Base-by-base conservation (phyloP, 2,329 filamentous ascomycete species). In the Cladosporium sp. region DNA sequence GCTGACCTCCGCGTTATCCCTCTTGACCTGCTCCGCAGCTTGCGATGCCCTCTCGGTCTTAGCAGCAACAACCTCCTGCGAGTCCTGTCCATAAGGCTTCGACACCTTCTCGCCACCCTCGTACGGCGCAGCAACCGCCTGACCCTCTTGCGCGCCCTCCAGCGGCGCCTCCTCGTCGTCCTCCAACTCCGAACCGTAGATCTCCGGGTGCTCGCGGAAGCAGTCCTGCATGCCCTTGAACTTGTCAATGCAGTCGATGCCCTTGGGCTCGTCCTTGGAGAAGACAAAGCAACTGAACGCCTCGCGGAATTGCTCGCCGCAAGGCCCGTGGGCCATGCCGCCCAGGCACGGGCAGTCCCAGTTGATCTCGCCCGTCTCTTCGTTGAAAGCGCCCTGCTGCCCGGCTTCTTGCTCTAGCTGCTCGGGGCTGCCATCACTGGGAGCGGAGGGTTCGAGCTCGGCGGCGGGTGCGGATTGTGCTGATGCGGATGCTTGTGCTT, bases 251-350 rank as follows among this genome's bases (percentile, higher is more conserved):
- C 69, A 68, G 46, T 82, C 73, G 78, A 77, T 72, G 29, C 66
- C 67, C 87, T 99, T 99, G 40, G 93, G 93, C 77, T 99, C 95
- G 77, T 96, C 92, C 50, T 87, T 88, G 3, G 92, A 96, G 81
- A 89, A 95, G n/a, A 99, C 93, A 75, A 99, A 99, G 82, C 95
- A 99, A 86, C 93, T 97, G 75, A 99, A 99, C 0, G 95, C 95
- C 28, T 89, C 89, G 83, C 90, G 93, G 86, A 99, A 99, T 75
- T 98, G 89, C 77, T 96, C 92, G 57, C 95, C 95, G 77, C 95
- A 99, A 63, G 95, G 95, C 0, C 95, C 95, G 76, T 97, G 82
- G 8, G 95, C 95, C 95, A 99, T 99, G 62, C 95, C 95, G 58
- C 95, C 95, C 37, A 99, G 83, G 78, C 95, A 99, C 18, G 95